A percentile compares a stretch with the other conserved stretches of the same genome.
Conservation (phyloP, 495 filamentous ascomycete species). For the Collariella sp. region DNA sequence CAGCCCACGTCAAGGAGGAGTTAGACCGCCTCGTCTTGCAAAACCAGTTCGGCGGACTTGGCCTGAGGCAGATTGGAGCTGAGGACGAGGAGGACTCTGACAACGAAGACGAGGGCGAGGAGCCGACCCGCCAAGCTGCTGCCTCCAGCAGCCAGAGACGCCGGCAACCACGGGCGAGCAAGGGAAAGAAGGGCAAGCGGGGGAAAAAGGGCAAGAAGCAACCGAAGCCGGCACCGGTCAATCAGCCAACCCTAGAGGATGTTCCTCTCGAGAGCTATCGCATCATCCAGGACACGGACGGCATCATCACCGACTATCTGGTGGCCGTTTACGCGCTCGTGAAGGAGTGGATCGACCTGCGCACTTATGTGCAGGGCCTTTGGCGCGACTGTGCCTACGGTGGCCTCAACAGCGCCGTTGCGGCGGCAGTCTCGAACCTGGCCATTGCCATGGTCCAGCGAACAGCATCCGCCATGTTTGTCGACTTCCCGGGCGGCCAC, state of each 20-base stretch:
- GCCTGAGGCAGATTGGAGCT: constrained; percentile 7
- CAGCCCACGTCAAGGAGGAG: constrained; percentile 16
- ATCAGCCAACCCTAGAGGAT: not conserved
- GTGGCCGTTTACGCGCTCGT: constrained; percentile 33
- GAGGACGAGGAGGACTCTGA: constrained; percentile 9
- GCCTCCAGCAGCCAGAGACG: constrained; percentile 10
- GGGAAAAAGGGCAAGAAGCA: constrained; percentile 16
- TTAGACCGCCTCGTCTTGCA: constrained; percentile 23
- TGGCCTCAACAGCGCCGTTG: constrained; percentile 38
- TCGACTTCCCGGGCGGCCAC: constrained; percentile 36
- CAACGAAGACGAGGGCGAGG: constrained; percentile 13
- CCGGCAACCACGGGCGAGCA: constrained; percentile 24
- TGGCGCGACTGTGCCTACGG: constrained; percentile 42
- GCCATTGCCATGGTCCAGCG: constrained; percentile 34
- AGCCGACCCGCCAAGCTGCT: not conserved
- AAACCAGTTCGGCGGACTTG: constrained; percentile 28
- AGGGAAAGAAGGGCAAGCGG: constrained; percentile 34
- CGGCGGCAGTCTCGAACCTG: constrained; percentile 35
- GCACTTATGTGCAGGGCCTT: constrained; percentile 30
- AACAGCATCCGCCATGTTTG: constrained; percentile 25
- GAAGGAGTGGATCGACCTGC: constrained; percentile 26
- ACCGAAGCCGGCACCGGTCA: not conserved
- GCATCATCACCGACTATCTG: constrained; percentile 28
- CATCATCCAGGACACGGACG: constrained; percentile 26
- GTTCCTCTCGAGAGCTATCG: constrained; percentile 37